These are phyloP conservation scores for Pestalotiopsis sp. DNA, from an alignment of 2,329 filamentous ascomycete species.

Conservation along the genomic window DNA sequence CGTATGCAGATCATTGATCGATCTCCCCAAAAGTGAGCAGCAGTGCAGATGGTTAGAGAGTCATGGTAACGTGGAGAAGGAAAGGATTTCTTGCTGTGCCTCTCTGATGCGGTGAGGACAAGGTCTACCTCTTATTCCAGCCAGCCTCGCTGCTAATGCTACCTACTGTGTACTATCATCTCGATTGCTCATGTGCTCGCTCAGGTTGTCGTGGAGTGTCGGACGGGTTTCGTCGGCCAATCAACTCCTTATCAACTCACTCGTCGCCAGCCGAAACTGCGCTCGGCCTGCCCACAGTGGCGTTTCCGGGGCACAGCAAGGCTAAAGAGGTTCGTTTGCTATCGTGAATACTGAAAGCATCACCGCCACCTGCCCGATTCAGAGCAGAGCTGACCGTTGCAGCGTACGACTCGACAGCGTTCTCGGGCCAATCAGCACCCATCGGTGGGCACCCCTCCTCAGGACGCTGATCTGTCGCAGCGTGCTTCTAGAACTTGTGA, in stretches of 20 bases:
- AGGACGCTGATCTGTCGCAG: neutral
- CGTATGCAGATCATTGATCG: neutral
- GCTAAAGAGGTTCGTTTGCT: neutral
- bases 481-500: neutral
- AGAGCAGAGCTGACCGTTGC: neutral
- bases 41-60: neutral
- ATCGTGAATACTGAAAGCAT: neutral
- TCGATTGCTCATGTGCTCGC: too few relatives aligned
- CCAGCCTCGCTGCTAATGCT: too few relatives aligned
- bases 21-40: neutral
- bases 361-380: conserved; percentile 1
- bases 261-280: neutral
- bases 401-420: neutral
- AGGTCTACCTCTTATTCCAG: neutral
- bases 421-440: neutral
- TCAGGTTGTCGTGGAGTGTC: too few relatives aligned
- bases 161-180: too few relatives aligned
- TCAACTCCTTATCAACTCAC: neutral
- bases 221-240: neutral
- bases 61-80: neutral
- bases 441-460: neutral
- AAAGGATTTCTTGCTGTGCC: neutral
- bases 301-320: neutral
- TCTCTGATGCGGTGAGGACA: neutral
- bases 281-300: neutral